Evolutionary conservation across 495 filamentous ascomycete genomes (phyloP).

Genomic region (Saxophila tyrrhenica): DNA sequence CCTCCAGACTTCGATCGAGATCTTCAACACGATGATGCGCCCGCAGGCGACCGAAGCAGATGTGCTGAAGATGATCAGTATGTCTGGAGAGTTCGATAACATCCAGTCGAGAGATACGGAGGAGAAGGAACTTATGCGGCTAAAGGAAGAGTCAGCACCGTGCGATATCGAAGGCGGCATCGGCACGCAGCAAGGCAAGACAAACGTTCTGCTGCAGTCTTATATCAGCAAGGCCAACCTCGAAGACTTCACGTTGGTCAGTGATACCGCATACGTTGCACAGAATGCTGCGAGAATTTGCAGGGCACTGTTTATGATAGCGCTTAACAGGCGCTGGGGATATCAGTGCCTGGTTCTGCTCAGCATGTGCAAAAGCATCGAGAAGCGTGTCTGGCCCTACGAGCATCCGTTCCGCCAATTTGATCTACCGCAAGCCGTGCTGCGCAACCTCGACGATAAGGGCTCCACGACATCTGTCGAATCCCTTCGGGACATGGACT

Average conservation of each 20-base stretch:
- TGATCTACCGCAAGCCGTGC: constrained; percentile 69
- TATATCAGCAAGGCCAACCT: constrained; percentile 83
- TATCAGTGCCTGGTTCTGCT: constrained; percentile 83
- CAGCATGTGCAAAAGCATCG: constrained; percentile 88
- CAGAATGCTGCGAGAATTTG: constrained; percentile 94
- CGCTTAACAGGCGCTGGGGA: constrained; percentile 86
- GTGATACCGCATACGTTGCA: constrained; percentile 86
- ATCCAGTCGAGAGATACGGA: constrained; percentile 86
- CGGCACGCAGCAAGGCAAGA: constrained; percentile 76
- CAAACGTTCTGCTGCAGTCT: constrained; percentile 86
- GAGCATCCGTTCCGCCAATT: constrained; percentile 95
- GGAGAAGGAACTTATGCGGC: constrained; percentile 57
- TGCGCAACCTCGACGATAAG: constrained; percentile 72
- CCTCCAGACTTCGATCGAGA: constrained; percentile 78
- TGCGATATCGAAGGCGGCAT: constrained; percentile 65
- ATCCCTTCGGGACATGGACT: constrained; percentile 78
- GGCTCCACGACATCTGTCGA: constrained; percentile 63
- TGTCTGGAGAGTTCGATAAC: constrained; percentile 95
- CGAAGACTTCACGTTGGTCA: constrained; percentile 85
- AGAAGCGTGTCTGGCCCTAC: constrained; percentile 84
- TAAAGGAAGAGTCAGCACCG: constrained; percentile 53
- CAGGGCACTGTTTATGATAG: constrained; percentile 92
- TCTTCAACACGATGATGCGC: constrained; percentile 89
- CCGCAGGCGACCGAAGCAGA: constrained; percentile 74
- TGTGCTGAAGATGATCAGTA: constrained; percentile 84